Evolutionary conservation across 169 alveolate genomes (phyloP).

Genomic region (Theileria luwenshuni): DNA sequence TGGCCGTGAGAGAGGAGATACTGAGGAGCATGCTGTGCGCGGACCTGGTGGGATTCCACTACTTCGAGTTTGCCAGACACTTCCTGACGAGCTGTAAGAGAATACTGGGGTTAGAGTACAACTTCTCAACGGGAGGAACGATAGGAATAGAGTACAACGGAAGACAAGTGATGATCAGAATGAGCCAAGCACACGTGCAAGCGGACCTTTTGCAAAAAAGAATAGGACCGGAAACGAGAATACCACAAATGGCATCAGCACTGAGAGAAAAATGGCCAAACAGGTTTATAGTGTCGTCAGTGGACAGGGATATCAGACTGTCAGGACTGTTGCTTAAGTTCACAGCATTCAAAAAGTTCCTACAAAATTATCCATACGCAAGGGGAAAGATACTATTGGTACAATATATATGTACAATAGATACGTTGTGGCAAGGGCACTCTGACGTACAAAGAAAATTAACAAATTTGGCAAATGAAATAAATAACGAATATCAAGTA

Average conservation of each 20-base stretch:
- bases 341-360: slow-evolving; percentile 71
- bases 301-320: slow-evolving; percentile 71
- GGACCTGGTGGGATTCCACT: slow-evolving; percentile 92
- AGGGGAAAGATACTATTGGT: slow-evolving; percentile 71
- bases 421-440: slow-evolving; percentile 65
- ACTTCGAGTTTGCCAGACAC: slow-evolving; percentile 90
- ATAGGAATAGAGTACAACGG: slow-evolving; percentile 84
- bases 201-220: slow-evolving; percentile 37
- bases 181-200: slow-evolving; percentile 61
- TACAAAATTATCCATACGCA: slow-evolving; percentile 65
- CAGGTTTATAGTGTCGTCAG: slow-evolving; percentile 60
- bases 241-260: slow-evolving; percentile 19
- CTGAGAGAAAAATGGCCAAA: slow-evolving; percentile 44
- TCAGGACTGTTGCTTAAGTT: slow-evolving; percentile 76
- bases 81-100: slow-evolving; percentile 85
- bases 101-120: slow-evolving; percentile 86
- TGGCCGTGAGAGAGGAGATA: slow-evolving; percentile 89
- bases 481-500: slow-evolving; percentile 39
- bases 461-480: slow-evolving; percentile 23
- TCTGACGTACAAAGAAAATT: slow-evolving; percentile 16
- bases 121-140: slow-evolving; percentile 83
- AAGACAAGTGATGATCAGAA: slow-evolving; percentile 73
- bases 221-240: slow-evolving; percentile 17
- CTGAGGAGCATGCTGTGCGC: slow-evolving; percentile 90
- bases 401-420: slow-evolving; percentile 70